phyloP scores from a whole-genome alignment of 257 asterid genomes.

The Solanum clarkiae region DNA sequence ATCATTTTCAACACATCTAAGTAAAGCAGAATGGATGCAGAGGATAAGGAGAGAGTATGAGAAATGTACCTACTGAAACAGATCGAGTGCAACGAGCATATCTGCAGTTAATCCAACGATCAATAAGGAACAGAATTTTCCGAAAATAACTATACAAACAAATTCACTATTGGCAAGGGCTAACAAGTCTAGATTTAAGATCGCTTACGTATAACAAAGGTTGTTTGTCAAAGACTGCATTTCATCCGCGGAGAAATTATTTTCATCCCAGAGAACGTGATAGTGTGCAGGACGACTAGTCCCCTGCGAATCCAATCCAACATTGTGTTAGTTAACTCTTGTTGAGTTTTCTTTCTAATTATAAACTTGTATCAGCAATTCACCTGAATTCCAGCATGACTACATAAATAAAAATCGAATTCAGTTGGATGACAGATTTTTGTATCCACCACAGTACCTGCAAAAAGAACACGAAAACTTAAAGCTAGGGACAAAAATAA shows the following conservation, averaged over 20 bases:
- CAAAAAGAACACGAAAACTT: not conserved
- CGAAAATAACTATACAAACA: not conserved
- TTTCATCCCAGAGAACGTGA: conserved; percentile 97
- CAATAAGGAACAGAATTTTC: not conserved
- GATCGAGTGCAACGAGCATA: conserved; percentile 97
- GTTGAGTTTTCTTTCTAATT: not conserved
- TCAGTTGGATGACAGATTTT: conserved; percentile 97
- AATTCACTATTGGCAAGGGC: not conserved
- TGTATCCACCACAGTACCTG: conserved; percentile 94
- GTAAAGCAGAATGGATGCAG: not conserved
- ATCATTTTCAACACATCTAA: not conserved
- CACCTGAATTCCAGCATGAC: conserved; percentile 99
- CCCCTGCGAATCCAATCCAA: conserved; percentile 35
- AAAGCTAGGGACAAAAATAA: not conserved
- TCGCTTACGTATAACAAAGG: conserved; percentile 58
- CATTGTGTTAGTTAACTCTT: not conserved
- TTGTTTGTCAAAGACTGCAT: conserved; percentile 90
- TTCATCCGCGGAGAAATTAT: conserved; percentile 89
- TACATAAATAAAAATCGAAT: conserved; percentile 86
- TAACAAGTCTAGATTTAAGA: not conserved
- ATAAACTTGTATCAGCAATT: not conserved
- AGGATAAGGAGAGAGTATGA: not conserved
- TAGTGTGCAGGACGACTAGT: conserved; percentile 98
- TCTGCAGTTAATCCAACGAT: not conserved
- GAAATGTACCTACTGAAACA: conserved; percentile 74